phyloP scores from a whole-genome alignment of 805 yeast genomes.

The Priceomyces medius region DNA sequence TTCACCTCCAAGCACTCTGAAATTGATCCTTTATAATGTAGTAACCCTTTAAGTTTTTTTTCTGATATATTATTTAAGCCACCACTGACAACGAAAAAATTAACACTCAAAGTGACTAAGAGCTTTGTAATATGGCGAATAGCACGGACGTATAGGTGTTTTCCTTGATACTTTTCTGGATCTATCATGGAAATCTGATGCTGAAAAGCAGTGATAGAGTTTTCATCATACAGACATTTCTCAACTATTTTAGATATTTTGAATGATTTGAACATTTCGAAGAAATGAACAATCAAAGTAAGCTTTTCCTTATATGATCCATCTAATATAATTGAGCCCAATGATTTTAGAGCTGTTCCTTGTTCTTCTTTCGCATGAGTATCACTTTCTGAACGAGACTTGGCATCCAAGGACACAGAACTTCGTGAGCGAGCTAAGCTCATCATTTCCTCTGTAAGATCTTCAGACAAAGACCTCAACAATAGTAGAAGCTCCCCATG shows the following conservation, averaged over 20 bases:
- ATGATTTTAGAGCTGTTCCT: constrained; percentile 9
- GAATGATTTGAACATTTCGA: constrained; percentile 14
- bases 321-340: constrained; percentile 20
- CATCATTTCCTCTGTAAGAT: constrained; percentile 23
- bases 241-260: constrained; percentile 9
- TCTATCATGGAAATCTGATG: constrained; percentile 12
- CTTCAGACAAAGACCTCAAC: constrained; percentile 17
- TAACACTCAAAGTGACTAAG: constrained; percentile 13
- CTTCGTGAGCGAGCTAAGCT: constrained; percentile 20
- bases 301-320: constrained; percentile 35
- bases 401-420: constrained; percentile 16
- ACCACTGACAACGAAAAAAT: constrained; percentile 13
- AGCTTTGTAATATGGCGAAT: constrained; percentile 14
- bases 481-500: constrained; percentile 18
- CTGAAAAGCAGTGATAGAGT: constrained; percentile 7
- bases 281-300: constrained; percentile 17
- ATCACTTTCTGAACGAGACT: constrained; percentile 13
- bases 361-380: constrained; percentile 1
- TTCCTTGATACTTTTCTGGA: constrained; percentile 15
- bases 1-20: constrained; percentile 5
- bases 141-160: constrained; percentile 14
- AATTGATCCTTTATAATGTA: constrained; percentile 7
- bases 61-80: constrained; percentile 18
- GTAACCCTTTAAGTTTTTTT: constrained; percentile 8
- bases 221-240: constrained; percentile 3